Base-by-base conservation (phyloP, 169 alveolate genomes). In the Plasmodium falciparum region DNA sequence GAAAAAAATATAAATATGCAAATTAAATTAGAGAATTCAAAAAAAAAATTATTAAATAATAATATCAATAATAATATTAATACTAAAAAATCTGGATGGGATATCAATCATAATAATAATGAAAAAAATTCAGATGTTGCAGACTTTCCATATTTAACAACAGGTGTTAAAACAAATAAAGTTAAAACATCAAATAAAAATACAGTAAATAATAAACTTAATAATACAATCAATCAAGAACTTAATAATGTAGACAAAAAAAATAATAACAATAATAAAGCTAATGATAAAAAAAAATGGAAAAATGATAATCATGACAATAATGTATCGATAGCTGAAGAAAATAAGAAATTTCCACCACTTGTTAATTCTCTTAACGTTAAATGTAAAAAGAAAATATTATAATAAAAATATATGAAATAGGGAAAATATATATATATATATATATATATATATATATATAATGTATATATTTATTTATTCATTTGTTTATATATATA, bases 321-420 rank as follows among this genome's bases (percentile, higher is more conserved):
- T 22, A 22, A 80, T 1, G 2, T 22, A 9, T 69, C 11, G 20
- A 56, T 56, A 1, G 45, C 45, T 33, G 78, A 76, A 15, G 66
- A 80, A 47, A 56, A 80, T 12, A 80, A 67, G 49, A 66, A 80
- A 54, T 80, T 80, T 58, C 90, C 90, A 0, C 83, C 90, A 2
- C 61, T 80, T 43, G 8, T 50, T 6, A 63, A 63, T 65, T 49
- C 89, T 13, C 13, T 66, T 15, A 11, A 29, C 26, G 22, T n/a
- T 54, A 80, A 80, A 56, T 74, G 90, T 54, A 80, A 66, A 29
- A 39, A 56, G 22, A 26, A 61, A 61, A 61, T 20, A 61, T 8
- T 8, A n/a, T 20, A 61, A 15, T 20, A 61, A 61, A 61, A 61
- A 59, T 15, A 17, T 15, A 58, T n/a, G 67, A 58, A 2, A 58